phyloP scores from a whole-genome alignment of 129 eudicot genomes.

The Gnaphalium uliginosum region DNA sequence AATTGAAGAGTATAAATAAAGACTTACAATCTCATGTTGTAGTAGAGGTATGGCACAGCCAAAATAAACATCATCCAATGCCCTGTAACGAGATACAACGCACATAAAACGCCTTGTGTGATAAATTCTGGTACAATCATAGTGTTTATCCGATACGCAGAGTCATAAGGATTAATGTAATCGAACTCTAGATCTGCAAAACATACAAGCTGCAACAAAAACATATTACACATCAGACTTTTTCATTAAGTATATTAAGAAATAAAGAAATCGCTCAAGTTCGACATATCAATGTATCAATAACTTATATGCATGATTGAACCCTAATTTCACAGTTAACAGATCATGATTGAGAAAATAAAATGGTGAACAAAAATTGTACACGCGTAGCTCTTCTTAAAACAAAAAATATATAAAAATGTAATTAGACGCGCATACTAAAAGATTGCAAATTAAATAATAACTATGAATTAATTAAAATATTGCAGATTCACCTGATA shows the following conservation, averaged over 20 bases:
- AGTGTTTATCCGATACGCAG: conserved; percentile 75
- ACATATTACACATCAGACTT: background rate
- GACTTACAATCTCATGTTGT: conserved; percentile 71
- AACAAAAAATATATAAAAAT: too few relatives aligned
- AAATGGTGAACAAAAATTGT: background rate
- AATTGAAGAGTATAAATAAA: background rate
- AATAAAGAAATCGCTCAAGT: background rate
- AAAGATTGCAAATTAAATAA: background rate
- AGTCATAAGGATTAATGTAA: conserved; percentile 88
- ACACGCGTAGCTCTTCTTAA: background rate
- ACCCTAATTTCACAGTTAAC: background rate
- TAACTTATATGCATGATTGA: background rate
- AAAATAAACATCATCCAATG: conserved; percentile 86
- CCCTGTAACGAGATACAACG: conserved; percentile 64
- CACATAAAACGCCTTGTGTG: conserved; percentile 63
- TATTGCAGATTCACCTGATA: conserved; percentile 22
- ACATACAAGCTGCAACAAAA: conserved; percentile 72
- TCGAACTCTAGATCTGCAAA: conserved; percentile 87
- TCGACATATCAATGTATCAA: too few relatives aligned
- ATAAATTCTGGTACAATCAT: conserved; percentile 67
- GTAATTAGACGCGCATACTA: background rate
- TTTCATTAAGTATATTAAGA: background rate
- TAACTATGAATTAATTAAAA: background rate
- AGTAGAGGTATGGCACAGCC: conserved; percentile 66
- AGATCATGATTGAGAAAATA: background rate